Evolutionary conservation across 2,329 filamentous ascomycete genomes (phyloP), one percentile per base, ranked within the genome.

Genomic region (Blumeria hordei): DNA sequence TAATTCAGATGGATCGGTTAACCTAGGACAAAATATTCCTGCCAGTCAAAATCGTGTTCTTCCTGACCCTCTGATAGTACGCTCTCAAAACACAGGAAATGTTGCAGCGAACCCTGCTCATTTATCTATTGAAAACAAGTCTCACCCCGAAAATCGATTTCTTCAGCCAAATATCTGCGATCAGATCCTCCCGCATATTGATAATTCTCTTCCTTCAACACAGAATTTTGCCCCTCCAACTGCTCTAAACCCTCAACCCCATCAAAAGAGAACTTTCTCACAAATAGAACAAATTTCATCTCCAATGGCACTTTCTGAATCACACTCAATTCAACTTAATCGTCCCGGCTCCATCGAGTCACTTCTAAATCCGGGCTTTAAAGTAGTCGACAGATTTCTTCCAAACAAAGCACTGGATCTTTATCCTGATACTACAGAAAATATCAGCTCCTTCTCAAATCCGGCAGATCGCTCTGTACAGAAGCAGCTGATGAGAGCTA

Each of bases 281-380:
- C 70, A 74, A 0, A 69, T 74, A 0, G 77, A 81, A 55, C 72
- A 71, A 18, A 76, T 78, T 39, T 63, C 64, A n/a, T 55, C 59
- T 7, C 32, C 53, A 1, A 52, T 57, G 11, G 41, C 58, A 36
- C 61, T 63, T n/a, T 44, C 44, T 34, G 43, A 51, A 35, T 28
- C 34, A 11, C 68, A 69, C 1, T 67, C 70, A 28, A 72, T 77
- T 32, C 68, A 68, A 39, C 68, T 76, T 44, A 74, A 83, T 64
- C 77, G 83, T 12, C 68, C 87, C 3, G 85, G 80, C 16, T 85
- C 82, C 3, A 88, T 88, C 58, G 84, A 81, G 59, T 84, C 83
- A 5, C 81, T 88, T 47, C 69, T 88, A 11, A 88, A 87, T 59
- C 78, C 78, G 2, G 63, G 61, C 5, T 61, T 56, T 55, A 36